phyloP scores from a whole-genome alignment of 108 stramenopile genomes.

The Phaeodactylum tricornutum region DNA sequence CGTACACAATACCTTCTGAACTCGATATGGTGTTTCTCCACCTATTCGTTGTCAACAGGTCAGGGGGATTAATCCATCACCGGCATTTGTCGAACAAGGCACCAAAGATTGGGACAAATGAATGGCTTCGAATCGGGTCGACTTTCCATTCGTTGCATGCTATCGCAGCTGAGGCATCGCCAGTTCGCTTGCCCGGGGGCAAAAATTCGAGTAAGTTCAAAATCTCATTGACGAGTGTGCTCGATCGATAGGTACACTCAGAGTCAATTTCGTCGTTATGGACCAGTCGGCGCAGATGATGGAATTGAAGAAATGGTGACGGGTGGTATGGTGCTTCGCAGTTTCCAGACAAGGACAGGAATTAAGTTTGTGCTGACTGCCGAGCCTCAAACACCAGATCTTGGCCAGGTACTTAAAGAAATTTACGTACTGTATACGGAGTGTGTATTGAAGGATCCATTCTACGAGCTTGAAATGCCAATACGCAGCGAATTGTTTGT shows the following conservation, averaged over 20 bases:
- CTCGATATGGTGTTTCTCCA: constrained; percentile 71
- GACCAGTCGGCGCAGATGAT: constrained; percentile 55
- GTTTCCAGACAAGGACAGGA: constrained; percentile 78
- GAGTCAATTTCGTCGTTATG: neutral
- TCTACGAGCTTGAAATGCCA: constrained; percentile 88
- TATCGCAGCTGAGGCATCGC: constrained; percentile 76
- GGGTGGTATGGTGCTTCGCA: constrained; percentile 47
- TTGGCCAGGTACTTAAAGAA: constrained; percentile 58
- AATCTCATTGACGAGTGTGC: neutral
- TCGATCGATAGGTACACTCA: neutral
- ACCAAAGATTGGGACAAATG: constrained; percentile 74
- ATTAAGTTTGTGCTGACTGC: constrained; percentile 87
- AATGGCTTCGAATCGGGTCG: constrained; percentile 83
- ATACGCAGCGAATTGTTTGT: constrained; percentile 78
- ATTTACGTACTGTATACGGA: constrained; percentile 78
- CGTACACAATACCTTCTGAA: no score
- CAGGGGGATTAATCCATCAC: constrained; percentile 80
- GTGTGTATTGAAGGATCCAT: constrained; percentile 83
- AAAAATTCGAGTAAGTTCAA: constrained; percentile 50
- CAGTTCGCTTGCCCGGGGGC: constrained; percentile 45
- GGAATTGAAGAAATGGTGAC: constrained; percentile 81
- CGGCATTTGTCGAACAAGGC: constrained; percentile 58
- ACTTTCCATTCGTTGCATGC: constrained; percentile 82
- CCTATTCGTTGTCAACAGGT: constrained; percentile 84
- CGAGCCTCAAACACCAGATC: constrained; percentile 46